Evolutionary conservation across 208 protist genomes (phyloP), one percentile per base, ranked within the genome.

Genomic region (Trypanosoma brucei): DNA sequence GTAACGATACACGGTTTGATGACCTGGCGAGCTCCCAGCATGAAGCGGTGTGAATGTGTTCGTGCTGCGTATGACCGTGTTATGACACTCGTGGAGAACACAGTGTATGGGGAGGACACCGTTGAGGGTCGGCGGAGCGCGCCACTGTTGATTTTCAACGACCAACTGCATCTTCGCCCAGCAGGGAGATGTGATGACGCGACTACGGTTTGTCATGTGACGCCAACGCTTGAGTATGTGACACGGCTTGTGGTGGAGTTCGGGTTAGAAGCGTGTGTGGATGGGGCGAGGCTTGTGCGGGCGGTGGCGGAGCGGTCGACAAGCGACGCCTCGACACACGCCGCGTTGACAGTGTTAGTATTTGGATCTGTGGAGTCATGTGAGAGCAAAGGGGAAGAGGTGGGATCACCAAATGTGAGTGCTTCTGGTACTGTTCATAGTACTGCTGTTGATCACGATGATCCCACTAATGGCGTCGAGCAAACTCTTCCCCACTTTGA

Each of bases 1-100:
- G 88, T 91, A 8, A 87, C 81, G 5, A 62, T 94, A 4, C 88
- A 94, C 68, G 84, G 88, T 33, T 37, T 77, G 30, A 91, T 94
- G 80, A 84, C 83, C 13, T 94, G 84, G 85, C 75, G 69, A 3
- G 67, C 86, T 40, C 88, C 88, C 39, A 91, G 81, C 65, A 92
- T 92, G 85, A 78, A 46, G 39, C 56, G 59, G 0, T 40, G 33
- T 5, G 75, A 85, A 63, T 81, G 66, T 30, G 45, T 91, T 36
- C 37, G 50, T 1, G 82, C 82, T 6, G 68, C 63, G 46, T 92
- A 89, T 70, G 79, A 88, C 42, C 77, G 84, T 33, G 76, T 81
- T 13, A 52, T 94, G 34, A 77, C 76, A 8, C 65, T 94, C 45
- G 76, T 79, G 4, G 75, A 81, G 58, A 86, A 86, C 53, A 58